A percentile compares a stretch with the other conserved stretches of the same genome.
Conservation (phyloP, 2,329 filamentous ascomycete species). For the Fusarium compactum region DNA sequence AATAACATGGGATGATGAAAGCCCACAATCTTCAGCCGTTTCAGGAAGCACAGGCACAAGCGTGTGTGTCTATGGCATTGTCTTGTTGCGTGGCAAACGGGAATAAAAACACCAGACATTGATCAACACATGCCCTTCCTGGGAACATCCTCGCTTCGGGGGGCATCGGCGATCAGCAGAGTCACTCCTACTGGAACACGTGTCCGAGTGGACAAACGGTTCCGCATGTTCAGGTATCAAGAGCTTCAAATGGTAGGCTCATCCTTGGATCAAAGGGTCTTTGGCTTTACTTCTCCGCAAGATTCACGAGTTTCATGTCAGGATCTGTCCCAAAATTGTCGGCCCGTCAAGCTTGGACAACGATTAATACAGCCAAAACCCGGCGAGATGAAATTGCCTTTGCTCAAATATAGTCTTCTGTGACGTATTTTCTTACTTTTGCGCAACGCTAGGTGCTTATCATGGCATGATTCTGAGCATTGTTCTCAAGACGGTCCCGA, state of each 20-base stretch:
- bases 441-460: conserved; percentile 24
- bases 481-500: conserved; percentile 27
- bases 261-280: conserved; percentile 14
- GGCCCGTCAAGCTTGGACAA: conserved; percentile 34
- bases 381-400: conserved; percentile 29
- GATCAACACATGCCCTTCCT: conserved; percentile 21
- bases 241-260: conserved; percentile 1
- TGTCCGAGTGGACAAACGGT: conserved; percentile 21
- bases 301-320: conserved; percentile 37
- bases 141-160: conserved; percentile 36
- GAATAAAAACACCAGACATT: conserved; percentile 14
- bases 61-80: neutral
- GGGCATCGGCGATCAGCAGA: conserved; percentile 24
- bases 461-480: conserved; percentile 41
- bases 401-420: conserved; percentile 15
- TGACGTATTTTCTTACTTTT: conserved; percentile 15
- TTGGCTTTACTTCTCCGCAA: conserved; percentile 23
- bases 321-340: conserved; percentile 36
- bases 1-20: neutral
- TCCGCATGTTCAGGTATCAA: neutral
- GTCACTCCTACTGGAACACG: conserved; percentile 35
- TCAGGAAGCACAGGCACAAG: neutral
- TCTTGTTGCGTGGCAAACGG: conserved; percentile 4
- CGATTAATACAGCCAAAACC: conserved; percentile 14
- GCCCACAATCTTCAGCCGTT: neutral